Conservation (phyloP, 1,284 basidiomycete species). For the Puccinia hordei region DNA sequence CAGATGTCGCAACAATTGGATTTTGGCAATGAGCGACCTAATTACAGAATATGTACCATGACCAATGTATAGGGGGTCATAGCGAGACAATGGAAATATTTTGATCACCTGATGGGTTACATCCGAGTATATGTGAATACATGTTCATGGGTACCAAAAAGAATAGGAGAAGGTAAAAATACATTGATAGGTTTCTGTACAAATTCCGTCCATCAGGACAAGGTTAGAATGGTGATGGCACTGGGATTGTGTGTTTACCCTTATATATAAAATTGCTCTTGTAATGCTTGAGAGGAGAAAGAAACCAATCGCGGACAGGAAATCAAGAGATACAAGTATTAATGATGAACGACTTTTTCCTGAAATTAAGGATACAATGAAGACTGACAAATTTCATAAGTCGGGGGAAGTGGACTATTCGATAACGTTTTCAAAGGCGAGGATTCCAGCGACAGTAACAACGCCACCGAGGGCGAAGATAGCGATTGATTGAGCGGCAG, state of each 20-base stretch:
- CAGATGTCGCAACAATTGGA: too few relatives aligned
- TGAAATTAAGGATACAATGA: background rate
- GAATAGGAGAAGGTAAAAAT: background rate
- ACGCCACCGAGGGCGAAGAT: conserved; percentile 48
- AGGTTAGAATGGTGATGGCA: background rate
- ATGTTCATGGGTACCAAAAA: background rate
- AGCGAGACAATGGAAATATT: background rate
- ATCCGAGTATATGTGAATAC: background rate
- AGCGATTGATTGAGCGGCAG: conserved; percentile 25
- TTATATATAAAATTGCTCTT: background rate
- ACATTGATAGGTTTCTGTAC: conserved; percentile 1
- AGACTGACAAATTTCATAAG: background rate
- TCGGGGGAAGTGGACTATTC: background rate
- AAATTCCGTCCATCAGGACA: background rate
- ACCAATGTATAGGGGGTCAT: background rate
- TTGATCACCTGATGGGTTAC: background rate
- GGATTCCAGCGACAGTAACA: conserved; percentile 47
- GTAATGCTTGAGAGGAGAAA: background rate
- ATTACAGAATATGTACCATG: background rate
- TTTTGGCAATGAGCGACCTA: too few relatives aligned
- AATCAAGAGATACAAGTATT: too few relatives aligned
- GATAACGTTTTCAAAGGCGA: conserved; percentile 39
- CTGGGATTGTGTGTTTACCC: background rate
- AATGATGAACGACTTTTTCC: too few relatives aligned
- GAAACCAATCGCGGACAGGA: background rate